Percentiles rank a stretch among this genome's conserved stretches.
Conservation (phyloP, 2,329 filamentous ascomycete genomes). For the Daldinia sp. region DNA sequence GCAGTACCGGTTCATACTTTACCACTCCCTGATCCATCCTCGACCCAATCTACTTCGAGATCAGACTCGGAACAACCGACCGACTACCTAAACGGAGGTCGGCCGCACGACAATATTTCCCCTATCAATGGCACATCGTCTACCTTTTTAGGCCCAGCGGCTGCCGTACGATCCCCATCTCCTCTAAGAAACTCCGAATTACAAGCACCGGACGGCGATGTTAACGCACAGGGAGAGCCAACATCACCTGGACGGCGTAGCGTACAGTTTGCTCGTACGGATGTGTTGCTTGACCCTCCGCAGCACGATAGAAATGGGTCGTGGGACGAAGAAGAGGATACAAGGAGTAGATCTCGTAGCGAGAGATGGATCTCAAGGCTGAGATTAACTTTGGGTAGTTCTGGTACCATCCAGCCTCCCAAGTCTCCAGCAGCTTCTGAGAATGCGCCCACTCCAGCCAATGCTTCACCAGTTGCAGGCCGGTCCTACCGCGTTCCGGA, state of each 20-base stretch:
- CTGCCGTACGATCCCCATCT: constrained; percentile 35
- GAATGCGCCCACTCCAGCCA: constrained; percentile 50
- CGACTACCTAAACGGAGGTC: constrained; percentile 52
- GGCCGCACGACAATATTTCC: constrained; percentile 46
- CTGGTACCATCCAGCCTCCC: constrained; percentile 57
- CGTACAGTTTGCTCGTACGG: constrained; percentile 76
- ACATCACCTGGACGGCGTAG: constrained; percentile 64
- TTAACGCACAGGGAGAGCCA: constrained; percentile 39
- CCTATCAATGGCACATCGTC: constrained; percentile 35
- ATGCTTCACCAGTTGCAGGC: constrained; percentile 58
- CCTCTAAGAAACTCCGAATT: constrained; percentile 29
- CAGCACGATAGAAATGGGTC: constrained; percentile 70
- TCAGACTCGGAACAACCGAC: constrained; percentile 39
- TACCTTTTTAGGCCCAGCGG: constrained; percentile 27
- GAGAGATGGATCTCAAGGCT: constrained; percentile 80
- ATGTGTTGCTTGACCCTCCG: constrained; percentile 58
- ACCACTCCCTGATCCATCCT: constrained; percentile 38
- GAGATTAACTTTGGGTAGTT: constrained; percentile 71
- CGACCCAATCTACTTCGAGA: constrained; percentile 32
- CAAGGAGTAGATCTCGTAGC: constrained; percentile 63
- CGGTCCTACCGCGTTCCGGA: constrained; percentile 60
- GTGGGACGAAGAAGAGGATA: constrained; percentile 73
- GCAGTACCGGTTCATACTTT: constrained; percentile 32
- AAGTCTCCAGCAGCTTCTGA: constrained; percentile 50
- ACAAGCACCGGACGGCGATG: constrained; percentile 30